Conservation (phyloP, 257 asterid species). For the Mentha longifolia region DNA sequence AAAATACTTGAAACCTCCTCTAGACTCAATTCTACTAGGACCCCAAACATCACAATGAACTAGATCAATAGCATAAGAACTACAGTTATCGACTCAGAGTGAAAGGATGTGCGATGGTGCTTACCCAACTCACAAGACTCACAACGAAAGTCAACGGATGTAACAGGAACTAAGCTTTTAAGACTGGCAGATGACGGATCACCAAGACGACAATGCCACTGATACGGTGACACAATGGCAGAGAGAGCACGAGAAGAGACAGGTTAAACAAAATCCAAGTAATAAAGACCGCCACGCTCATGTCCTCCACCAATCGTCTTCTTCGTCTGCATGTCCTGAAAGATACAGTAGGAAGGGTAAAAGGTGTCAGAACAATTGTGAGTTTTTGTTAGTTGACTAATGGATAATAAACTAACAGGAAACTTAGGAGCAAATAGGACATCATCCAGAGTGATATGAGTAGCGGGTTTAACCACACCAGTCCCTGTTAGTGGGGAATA, state of each 20-base stretch:
- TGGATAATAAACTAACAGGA: background rate
- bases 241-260: slow-evolving; percentile 1
- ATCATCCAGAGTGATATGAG: background rate
- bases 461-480: background rate
- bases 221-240: background rate
- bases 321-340: no score
- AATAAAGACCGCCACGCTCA: background rate
- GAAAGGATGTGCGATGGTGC: background rate
- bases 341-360: background rate
- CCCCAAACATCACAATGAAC: slow-evolving; percentile 1
- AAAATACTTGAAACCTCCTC: background rate
- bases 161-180: background rate
- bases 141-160: background rate
- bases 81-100: background rate
- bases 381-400: slow-evolving; percentile 17
- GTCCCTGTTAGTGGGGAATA: background rate
- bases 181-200: background rate
- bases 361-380: slow-evolving; percentile 20
- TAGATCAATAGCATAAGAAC: background rate
- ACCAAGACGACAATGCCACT: slow-evolving; percentile 11
- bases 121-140: background rate
- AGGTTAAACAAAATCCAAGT: background rate
- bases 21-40: background rate
- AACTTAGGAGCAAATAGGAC: background rate
- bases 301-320: background rate